phyloP scores from a whole-genome alignment of 352 stramenopile species.

The Halophytophthora batemanensis region DNA sequence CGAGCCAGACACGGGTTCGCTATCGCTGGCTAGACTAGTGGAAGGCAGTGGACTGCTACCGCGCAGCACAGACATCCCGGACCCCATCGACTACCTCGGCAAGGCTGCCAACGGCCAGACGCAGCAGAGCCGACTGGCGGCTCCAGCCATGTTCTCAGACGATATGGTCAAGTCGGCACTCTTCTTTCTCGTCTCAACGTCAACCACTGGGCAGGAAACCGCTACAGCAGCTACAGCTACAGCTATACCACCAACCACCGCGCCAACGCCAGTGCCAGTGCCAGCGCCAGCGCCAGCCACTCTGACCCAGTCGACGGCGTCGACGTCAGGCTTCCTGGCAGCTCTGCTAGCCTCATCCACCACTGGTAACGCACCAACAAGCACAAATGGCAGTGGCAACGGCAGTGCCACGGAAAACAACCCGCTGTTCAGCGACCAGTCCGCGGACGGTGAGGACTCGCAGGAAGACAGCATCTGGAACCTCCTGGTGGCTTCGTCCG shows the following conservation, averaged over 20 bases:
- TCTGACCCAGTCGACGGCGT: conserved; percentile 14
- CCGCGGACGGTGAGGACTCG: conserved; percentile 39
- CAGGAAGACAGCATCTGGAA: conserved; percentile 71
- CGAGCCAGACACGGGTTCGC: conserved; percentile 30
- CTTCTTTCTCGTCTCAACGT: conserved; percentile 61
- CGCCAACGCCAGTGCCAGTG: background rate
- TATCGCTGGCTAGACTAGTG: conserved; percentile 39
- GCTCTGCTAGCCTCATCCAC: conserved; percentile 55
- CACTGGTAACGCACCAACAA: conserved; percentile 17
- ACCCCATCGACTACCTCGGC: conserved; percentile 64
- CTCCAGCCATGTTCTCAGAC: conserved; percentile 45
- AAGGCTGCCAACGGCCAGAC: conserved; percentile 9
- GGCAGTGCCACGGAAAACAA: conserved; percentile 16
- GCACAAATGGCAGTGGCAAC: conserved; percentile 10
- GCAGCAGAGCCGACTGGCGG: background rate
- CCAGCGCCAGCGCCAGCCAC: conserved; percentile 1
- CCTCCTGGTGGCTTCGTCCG: conserved; percentile 61
- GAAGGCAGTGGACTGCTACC: conserved; percentile 38
- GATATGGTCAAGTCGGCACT: conserved; percentile 58
- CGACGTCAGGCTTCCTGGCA: conserved; percentile 42
- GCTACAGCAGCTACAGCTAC: background rate
- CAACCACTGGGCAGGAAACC: conserved; percentile 38
- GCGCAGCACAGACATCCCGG: conserved; percentile 52
- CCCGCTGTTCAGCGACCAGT: conserved; percentile 53
- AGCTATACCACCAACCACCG: background rate